Percentiles rank a stretch among this genome's conserved stretches.
phyloP scores from a whole-genome alignment of 495 filamentous ascomycete species.

The Aspergillus bertholletiae region DNA sequence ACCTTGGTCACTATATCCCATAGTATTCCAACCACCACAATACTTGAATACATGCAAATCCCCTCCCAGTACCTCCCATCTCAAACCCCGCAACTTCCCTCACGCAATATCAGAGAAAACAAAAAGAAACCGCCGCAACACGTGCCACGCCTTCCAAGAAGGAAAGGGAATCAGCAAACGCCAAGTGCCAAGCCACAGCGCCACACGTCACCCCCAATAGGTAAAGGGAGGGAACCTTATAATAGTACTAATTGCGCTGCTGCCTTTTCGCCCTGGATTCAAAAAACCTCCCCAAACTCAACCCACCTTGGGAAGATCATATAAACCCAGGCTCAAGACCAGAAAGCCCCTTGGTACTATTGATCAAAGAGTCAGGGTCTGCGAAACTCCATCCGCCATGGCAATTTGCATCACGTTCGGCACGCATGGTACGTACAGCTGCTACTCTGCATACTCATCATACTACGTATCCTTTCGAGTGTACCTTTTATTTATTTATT shows the following conservation, averaged over 20 bases:
- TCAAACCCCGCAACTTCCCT: neutral
- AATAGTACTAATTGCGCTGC: too few species aligned
- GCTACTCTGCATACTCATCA: neutral
- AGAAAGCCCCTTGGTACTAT: conserved; percentile 13
- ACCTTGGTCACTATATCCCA: too few species aligned
- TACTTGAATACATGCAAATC: too few species aligned
- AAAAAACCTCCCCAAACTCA: neutral
- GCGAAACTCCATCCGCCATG: conserved; percentile 27
- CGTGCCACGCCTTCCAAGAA: too few species aligned
- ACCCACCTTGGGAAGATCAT: too few species aligned
- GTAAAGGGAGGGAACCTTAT: neutral
- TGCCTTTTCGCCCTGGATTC: conserved; percentile 13
- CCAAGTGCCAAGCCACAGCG: conserved; percentile 26
- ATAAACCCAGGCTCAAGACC: neutral
- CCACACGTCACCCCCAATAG: conserved; percentile 18
- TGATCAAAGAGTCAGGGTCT: conserved; percentile 2
- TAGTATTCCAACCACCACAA: neutral
- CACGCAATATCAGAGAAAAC: too few species aligned
- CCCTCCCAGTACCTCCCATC: neutral
- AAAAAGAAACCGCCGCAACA: neutral
- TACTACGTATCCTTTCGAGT: too few species aligned
- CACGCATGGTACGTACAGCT: conserved; percentile 42
- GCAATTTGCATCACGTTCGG: conserved; percentile 56
- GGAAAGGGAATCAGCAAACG: too few species aligned
- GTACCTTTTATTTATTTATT: conserved; percentile 10